Evolutionary conservation across 768 basidiomycete genomes (phyloP), one percentile per base, ranked within the genome.

Genomic region (Amyloporia xantha): DNA sequence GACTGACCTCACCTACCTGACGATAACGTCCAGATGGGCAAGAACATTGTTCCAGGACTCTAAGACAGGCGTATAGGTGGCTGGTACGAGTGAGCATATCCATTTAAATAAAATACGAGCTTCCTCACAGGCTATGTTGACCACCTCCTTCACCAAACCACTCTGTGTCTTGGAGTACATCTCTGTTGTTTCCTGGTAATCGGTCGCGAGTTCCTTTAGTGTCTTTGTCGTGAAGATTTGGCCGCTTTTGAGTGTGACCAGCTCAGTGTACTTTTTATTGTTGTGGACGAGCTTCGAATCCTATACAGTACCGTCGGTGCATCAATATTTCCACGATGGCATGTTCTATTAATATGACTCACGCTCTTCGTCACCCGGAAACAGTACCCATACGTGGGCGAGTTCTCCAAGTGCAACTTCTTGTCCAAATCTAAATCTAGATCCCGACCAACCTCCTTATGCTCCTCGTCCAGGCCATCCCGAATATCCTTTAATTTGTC

Each of bases 351-450:
- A n/a, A n/a, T n/a, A n/a, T n/a, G n/a, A n/a, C 82, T 47, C 54
- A 93, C 95, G 54, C 84, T 88, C 62, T 96, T 94, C 1, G 94
- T 94, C 38, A 98, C 63, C 23, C 96, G 71, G 68, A 98, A 90
- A 58, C 89, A 93, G 63, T 98, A 95, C 1, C 93, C 92, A 60
- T 95, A 91, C 1, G 81, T 78, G 48, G 78, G 76, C 46, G 86
- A 89, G 58, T 94, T 93, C 69, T 99, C 96, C 24, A 99, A 71
- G 65, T 98, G 96, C 10, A 98, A 67, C 68, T 97, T 98, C 71
- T 95, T 95, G 65, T 96, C 90, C 2, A 91, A 76, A 13, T 95
- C 92, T 9, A 99, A 57, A 7, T 74, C 77, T 5, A 97, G 72
- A 33, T 89, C 87, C 5, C 72, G 65, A 5, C 86, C 86, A 0